Percentiles rank a stretch among this genome's conserved stretches.
Evolutionary conservation across 179 eudicot genomes (phyloP).

Genomic region (Spinacia oleracea): DNA sequence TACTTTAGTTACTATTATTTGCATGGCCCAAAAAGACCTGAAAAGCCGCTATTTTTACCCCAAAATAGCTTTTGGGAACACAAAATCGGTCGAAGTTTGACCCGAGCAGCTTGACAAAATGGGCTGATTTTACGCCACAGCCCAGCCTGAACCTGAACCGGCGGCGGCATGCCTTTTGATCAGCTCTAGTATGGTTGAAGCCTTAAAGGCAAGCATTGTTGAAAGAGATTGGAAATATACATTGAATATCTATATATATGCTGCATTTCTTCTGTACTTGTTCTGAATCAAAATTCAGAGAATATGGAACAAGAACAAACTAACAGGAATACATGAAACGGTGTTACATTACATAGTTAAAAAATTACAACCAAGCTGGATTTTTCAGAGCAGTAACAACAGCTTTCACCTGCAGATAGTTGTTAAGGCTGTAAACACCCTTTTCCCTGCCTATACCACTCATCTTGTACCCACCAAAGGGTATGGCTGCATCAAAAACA

Average conservation of each 20-base stretch:
- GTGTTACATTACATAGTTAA: not conserved
- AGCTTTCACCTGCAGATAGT: slow-evolving; percentile 81
- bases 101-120: no score
- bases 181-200: no score
- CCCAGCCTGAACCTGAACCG: no score
- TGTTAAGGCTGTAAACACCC: slow-evolving; percentile 69
- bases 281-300: not conserved
- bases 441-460: slow-evolving; percentile 87
- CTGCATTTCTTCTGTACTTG: not conserved
- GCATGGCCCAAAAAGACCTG: no score
- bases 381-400: slow-evolving; percentile 71
- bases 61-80: no score
- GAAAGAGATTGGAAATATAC: not conserved
- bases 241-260: not conserved
- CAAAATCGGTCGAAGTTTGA: no score
- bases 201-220: not conserved
- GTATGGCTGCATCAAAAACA: slow-evolving; percentile 82
- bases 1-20: no score
- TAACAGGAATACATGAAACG: not conserved
- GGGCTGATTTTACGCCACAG: no score
- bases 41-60: no score
- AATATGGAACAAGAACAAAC: not conserved
- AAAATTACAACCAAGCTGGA: slow-evolving; percentile 64
- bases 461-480: slow-evolving; percentile 90
- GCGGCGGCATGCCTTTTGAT: no score